These are phyloP conservation scores for Penicillium sp. DNA, from an alignment of 2,329 filamentous ascomycete species.

Conservation along the genomic window DNA sequence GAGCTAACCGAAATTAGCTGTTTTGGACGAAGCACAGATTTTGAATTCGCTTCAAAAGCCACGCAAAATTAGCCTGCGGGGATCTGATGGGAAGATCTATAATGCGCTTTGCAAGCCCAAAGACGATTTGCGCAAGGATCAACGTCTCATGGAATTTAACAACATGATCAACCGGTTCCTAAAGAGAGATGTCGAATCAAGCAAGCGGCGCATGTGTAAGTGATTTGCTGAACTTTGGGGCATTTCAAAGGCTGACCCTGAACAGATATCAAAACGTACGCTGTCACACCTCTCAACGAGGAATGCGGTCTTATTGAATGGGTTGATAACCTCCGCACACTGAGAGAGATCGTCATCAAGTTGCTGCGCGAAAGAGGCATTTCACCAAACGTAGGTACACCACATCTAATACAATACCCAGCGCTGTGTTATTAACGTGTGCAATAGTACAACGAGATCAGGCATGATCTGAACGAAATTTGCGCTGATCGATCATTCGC, in stretches of 20 bases:
- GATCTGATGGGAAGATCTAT: conserved; percentile 85
- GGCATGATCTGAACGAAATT: conserved; percentile 62
- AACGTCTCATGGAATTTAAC: conserved; percentile 99
- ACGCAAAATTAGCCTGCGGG: conserved; percentile 80
- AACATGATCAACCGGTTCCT: conserved; percentile 94
- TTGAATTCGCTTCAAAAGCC: conserved; percentile 90
- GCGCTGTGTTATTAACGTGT: conserved; percentile 1
- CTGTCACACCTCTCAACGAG: conserved; percentile 93
- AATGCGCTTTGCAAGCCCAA: conserved; percentile 95
- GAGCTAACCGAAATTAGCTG: conserved; percentile 45
- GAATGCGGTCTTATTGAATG: conserved; percentile 98
- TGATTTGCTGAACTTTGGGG: neutral
- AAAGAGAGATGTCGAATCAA: conserved; percentile 87
- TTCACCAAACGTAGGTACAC: conserved; percentile 44
- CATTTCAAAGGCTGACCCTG: conserved; percentile 12
- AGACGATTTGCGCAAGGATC: conserved; percentile 94
- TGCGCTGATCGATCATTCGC: conserved; percentile 52
- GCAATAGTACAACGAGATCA: conserved; percentile 65
- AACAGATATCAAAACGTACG: conserved; percentile 85
- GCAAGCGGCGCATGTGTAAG: conserved; percentile 74
- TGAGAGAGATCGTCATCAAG: conserved; percentile 83
- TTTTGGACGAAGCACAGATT: conserved; percentile 85
- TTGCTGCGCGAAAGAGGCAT: conserved; percentile 76
- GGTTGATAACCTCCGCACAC: conserved; percentile 92
- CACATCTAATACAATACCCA: neutral